Evolutionary conservation across 2,329 filamentous ascomycete genomes (phyloP).

Genomic region (Phoma sp.): DNA sequence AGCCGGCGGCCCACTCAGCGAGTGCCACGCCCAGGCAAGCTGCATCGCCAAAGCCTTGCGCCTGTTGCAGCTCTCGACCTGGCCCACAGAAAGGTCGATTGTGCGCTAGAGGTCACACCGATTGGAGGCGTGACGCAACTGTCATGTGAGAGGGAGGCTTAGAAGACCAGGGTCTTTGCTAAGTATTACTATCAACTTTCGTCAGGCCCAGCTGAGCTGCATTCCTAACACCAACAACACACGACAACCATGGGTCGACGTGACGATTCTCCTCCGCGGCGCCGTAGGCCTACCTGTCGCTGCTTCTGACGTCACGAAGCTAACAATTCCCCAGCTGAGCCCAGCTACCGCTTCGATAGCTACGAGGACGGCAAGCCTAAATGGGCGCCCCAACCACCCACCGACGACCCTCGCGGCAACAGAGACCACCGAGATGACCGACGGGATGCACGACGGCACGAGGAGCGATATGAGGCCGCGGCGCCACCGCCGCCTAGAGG

Average conservation of each 20-base stretch:
- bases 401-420: constrained; percentile 30
- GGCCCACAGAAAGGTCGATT: constrained; percentile 14
- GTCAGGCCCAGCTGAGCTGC: constrained; percentile 2
- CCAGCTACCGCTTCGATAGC: constrained; percentile 35
- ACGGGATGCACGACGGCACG: constrained; percentile 28
- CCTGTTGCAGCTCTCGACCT: constrained; percentile 9
- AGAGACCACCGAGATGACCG: constrained; percentile 30
- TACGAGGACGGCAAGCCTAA: constrained; percentile 38
- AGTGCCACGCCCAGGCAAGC: constrained; percentile 16
- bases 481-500: constrained; percentile 23
- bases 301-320: neutral
- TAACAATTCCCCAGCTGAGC: constrained; percentile 21
- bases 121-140: constrained; percentile 19
- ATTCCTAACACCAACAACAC: neutral
- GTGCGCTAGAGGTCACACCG: constrained; percentile 16
- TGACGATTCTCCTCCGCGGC: constrained; percentile 28
- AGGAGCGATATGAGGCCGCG: constrained; percentile 21
- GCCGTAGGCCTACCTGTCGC: constrained; percentile 8
- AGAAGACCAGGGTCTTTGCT: constrained; percentile 9
- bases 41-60: neutral
- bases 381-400: constrained; percentile 27
- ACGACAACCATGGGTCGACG: constrained; percentile 28
- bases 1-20: constrained; percentile 10
- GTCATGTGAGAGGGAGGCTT: constrained; percentile 17
- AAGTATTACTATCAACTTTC: constrained; percentile 8